Percentiles rank a stretch among this genome's conserved stretches.
Conservation (phyloP, 768 basidiomycete genomes). For the Tricholoma sp. region DNA sequence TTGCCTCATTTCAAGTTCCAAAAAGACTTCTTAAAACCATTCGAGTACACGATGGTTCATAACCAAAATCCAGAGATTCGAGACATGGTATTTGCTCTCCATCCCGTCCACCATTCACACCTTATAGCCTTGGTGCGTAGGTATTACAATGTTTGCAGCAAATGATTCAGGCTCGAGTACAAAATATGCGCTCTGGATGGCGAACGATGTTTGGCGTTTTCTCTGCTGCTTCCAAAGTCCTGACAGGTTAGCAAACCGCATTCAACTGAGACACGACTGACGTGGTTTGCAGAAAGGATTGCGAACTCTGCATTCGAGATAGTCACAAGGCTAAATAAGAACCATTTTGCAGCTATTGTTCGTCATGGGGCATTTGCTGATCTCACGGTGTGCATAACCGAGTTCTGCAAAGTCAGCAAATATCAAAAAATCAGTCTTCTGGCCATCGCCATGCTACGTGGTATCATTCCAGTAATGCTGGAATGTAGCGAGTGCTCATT, state of each 20-base stretch:
- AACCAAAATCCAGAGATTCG: constrained; percentile 94
- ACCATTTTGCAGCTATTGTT: constrained; percentile 89
- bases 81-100: constrained; percentile 66
- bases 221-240: constrained; percentile 89
- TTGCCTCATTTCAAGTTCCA: constrained; percentile 98
- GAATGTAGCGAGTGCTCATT: constrained; percentile 63
- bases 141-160: constrained; percentile 97
- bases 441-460: constrained; percentile 94
- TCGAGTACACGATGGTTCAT: constrained; percentile 96
- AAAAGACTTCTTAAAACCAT: constrained; percentile 97
- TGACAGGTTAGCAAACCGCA: constrained; percentile 55
- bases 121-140: constrained; percentile 32
- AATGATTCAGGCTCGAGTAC: constrained; percentile 94
- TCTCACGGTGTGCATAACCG: constrained; percentile 93
- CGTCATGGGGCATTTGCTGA: constrained; percentile 94
- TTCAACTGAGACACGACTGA: not conserved
- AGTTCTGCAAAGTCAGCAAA: constrained; percentile 99
- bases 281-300: constrained; percentile 62
- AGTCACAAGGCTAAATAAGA: constrained; percentile 84
- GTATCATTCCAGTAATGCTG: constrained; percentile 90
- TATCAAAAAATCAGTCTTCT: constrained; percentile 97
- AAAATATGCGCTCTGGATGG: constrained; percentile 98
- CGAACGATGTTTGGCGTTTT: constrained; percentile 99
- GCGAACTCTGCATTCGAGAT: constrained; percentile 94
- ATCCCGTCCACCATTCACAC: not conserved